phyloP scores from a whole-genome alignment of 768 basidiomycete species.

The Hygrocybe punicea region DNA sequence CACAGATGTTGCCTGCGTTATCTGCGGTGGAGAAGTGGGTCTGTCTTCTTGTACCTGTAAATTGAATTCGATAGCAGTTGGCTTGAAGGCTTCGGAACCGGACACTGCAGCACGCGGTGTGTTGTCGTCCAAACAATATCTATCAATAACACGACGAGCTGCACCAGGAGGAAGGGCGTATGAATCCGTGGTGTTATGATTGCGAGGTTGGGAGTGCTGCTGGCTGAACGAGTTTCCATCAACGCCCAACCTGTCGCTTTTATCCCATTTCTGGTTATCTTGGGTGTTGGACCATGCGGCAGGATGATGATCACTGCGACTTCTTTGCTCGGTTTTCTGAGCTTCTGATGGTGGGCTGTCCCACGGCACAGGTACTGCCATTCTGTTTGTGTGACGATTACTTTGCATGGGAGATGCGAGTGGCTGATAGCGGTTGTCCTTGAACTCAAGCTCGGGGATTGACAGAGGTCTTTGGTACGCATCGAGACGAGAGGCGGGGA shows the following conservation, averaged over 20 bases:
- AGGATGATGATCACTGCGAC: no score
- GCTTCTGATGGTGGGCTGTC: neutral
- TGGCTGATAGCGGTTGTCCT: constrained; percentile 57
- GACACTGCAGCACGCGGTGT: constrained; percentile 35
- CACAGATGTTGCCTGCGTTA: constrained; percentile 16
- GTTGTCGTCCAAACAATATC: constrained; percentile 52
- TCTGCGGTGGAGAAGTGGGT: constrained; percentile 12
- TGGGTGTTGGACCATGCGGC: neutral
- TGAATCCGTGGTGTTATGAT: constrained; percentile 35
- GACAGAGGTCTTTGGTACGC: neutral
- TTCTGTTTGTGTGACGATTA: constrained; percentile 24
- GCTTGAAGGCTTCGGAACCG: constrained; percentile 34
- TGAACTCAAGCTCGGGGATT: constrained; percentile 58
- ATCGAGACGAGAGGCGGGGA: constrained; percentile 18
- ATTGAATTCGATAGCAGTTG: constrained; percentile 28
- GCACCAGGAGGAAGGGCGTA: constrained; percentile 45
- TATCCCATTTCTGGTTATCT: neutral
- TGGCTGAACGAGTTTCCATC: neutral
- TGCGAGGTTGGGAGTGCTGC: constrained; percentile 24
- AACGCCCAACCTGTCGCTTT: neutral
- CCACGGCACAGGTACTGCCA: constrained; percentile 20
- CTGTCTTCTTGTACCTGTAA: neutral
- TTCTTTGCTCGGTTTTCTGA: no score
- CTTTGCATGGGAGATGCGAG: constrained; percentile 32
- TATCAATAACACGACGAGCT: constrained; percentile 47